A percentile compares a stretch with the other conserved stretches of the same genome.
These are phyloP conservation scores for Epichloe hybrida DNA, from an alignment of 2,329 filamentous ascomycete species.

Conservation along the genomic window DNA sequence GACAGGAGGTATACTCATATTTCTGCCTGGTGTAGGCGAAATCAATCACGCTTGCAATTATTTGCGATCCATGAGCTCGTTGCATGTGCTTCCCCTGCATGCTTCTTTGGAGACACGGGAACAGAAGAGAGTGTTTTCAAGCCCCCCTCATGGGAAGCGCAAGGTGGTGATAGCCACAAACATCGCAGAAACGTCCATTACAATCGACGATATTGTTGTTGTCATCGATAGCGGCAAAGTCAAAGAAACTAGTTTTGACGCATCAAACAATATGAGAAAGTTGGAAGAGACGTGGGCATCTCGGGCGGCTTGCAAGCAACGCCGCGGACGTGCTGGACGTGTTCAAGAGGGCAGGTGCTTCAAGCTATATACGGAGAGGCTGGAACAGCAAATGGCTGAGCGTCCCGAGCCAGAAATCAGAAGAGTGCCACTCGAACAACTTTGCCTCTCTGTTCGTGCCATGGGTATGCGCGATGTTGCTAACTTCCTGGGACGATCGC, in stretches of 20 bases:
- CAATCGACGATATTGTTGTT: constrained; percentile 91
- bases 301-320: constrained; percentile 83
- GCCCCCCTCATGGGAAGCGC: constrained; percentile 66
- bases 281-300: constrained; percentile 94
- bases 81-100: constrained; percentile 78
- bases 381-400: constrained; percentile 76
- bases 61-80: constrained; percentile 44
- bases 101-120: constrained; percentile 81
- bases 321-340: constrained; percentile 83
- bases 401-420: constrained; percentile 89
- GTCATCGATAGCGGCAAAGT: constrained; percentile 93
- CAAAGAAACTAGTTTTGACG: constrained; percentile 92
- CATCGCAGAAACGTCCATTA: constrained; percentile 95
- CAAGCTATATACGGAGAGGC: constrained; percentile 81
- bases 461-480: constrained; percentile 83
- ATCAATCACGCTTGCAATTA: constrained; percentile 69
- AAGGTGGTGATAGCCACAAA: constrained; percentile 95
- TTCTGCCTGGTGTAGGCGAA: constrained; percentile 82
- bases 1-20: constrained; percentile 78
- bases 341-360: constrained; percentile 86
- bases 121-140: constrained; percentile 74
- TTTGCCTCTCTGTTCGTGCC: constrained; percentile 85
- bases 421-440: constrained; percentile 81
- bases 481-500: constrained; percentile 67
- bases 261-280: constrained; percentile 83